Evolutionary conservation across 768 basidiomycete species (phyloP).

Genomic region (Phylloporus sp.): DNA sequence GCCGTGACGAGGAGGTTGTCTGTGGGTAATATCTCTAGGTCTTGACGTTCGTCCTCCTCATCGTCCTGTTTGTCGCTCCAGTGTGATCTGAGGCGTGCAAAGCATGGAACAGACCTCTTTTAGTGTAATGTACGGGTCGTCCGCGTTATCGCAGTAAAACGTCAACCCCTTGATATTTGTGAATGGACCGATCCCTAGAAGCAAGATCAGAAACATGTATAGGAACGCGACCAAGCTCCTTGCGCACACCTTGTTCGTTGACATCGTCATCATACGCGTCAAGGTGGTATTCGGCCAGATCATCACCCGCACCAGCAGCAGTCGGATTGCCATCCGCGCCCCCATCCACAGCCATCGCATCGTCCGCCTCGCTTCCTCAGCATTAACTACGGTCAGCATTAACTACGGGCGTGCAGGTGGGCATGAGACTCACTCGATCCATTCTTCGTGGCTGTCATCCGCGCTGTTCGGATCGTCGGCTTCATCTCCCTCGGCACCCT

Average conservation of each 20-base stretch:
- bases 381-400: conserved; percentile 16
- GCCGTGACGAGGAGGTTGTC: conserved; percentile 92
- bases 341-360: conserved; percentile 62
- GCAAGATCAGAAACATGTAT: background rate
- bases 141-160: conserved; percentile 86
- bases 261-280: conserved; percentile 90
- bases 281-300: conserved; percentile 83
- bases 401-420: conserved; percentile 6
- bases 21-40: conserved; percentile 82
- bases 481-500: conserved; percentile 61
- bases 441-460: conserved; percentile 48
- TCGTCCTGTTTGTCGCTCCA: conserved; percentile 32
- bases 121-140: conserved; percentile 95
- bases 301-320: conserved; percentile 46
- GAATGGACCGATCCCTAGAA: conserved; percentile 71
- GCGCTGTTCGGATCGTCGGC: conserved; percentile 51
- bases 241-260: conserved; percentile 29
- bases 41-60: conserved; percentile 79
- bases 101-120: conserved; percentile 66
- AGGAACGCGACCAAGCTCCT: background rate
- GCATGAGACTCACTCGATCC: conserved; percentile 79
- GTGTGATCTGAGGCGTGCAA: background rate
- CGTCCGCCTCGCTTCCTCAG: conserved; percentile 43
- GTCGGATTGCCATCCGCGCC: conserved; percentile 16
- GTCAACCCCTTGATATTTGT: conserved; percentile 94